phyloP scores from a whole-genome alignment of 306 rosid species.

The Abrus precatorius region DNA sequence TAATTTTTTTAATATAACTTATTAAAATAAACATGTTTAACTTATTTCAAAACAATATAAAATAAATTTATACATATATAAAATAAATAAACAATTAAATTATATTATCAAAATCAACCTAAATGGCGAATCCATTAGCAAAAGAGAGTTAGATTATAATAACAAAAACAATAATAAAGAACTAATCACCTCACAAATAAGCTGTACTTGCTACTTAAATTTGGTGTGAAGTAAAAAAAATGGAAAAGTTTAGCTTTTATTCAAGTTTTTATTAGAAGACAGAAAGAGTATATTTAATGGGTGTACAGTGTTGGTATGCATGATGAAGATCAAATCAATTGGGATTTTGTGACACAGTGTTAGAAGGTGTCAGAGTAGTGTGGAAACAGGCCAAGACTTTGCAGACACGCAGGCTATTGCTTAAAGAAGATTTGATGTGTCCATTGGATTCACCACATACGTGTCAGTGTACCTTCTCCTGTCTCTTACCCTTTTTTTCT shows the following conservation, averaged over 20 bases:
- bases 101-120: too few species aligned
- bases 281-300: conserved; percentile 26
- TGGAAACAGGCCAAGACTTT: background rate
- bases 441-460: conserved; percentile 53
- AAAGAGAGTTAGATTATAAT: too few species aligned
- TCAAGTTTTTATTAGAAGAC: background rate
- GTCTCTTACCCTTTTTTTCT: conserved; percentile 49
- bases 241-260: background rate
- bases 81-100: too few species aligned
- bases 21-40: too few species aligned
- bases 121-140: too few species aligned
- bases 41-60: too few species aligned
- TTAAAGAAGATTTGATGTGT: conserved; percentile 58
- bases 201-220: background rate
- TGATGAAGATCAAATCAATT: background rate
- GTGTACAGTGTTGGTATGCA: background rate
- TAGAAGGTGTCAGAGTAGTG: conserved; percentile 16
- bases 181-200: background rate
- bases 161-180: too few species aligned
- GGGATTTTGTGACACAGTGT: background rate
- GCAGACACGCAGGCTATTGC: conserved; percentile 39
- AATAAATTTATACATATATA: too few species aligned
- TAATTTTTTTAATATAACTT: too few species aligned
- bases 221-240: background rate
- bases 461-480: conserved; percentile 55